Conservation (phyloP, 352 stramenopile genomes). For the Globisporangium paddicum region DNA sequence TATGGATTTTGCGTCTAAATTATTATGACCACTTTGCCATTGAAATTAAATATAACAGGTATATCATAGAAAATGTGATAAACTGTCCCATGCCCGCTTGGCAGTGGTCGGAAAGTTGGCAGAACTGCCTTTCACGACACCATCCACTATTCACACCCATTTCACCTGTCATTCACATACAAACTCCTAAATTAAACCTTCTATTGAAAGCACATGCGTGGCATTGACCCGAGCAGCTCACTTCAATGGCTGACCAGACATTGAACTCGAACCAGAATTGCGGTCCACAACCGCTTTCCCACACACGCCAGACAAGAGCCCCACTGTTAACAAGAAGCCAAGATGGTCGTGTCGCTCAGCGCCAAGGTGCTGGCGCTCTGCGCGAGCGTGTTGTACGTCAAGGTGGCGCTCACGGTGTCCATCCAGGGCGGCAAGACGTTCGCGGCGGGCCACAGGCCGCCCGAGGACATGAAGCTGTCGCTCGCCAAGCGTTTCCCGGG, state of each 20-base stretch:
- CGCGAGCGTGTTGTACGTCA: constrained; percentile 27
- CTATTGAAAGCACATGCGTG: neutral
- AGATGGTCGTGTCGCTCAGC: constrained; percentile 17
- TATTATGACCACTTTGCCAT: too few relatives aligned
- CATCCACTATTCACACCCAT: neutral
- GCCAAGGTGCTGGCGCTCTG: constrained; percentile 29
- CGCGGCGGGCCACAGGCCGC: constrained; percentile 20
- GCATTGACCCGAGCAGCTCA: neutral
- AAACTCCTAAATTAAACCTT: neutral
- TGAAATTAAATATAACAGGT: too few relatives aligned
- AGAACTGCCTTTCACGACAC: neutral
- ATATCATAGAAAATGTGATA: too few relatives aligned
- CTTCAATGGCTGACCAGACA: neutral
- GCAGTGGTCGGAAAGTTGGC: neutral
- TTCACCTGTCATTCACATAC: neutral
- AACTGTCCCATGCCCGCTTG: neutral
- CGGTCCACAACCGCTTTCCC: neutral
- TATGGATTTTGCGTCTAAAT: too few relatives aligned
- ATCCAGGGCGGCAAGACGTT: constrained; percentile 36
- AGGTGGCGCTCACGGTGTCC: constrained; percentile 25
- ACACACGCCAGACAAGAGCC: neutral
- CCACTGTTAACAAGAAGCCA: neutral
- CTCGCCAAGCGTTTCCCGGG: constrained; percentile 11
- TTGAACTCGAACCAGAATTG: neutral
- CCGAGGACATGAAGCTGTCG: constrained; percentile 24